Percentiles rank a stretch among this genome's conserved stretches.
These are phyloP conservation scores for Thinopyrum obtusiflorum DNA, from an alignment of 202 grass and related monocot species.

Conservation along the genomic window DNA sequence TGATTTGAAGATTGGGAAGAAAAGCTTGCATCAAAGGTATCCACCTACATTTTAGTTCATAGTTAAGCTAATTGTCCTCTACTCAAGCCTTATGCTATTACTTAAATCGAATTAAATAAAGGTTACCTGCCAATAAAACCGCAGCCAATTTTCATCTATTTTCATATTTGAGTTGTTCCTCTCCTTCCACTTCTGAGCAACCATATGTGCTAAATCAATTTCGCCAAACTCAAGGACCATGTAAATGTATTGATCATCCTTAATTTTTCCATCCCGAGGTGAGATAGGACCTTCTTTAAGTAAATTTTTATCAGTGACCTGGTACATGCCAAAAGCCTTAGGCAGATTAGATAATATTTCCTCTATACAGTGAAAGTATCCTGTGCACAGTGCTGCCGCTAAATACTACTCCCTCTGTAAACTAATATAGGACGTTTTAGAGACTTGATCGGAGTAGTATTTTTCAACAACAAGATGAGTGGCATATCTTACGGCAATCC, in stretches of 20 bases:
- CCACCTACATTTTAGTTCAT: slow-evolving; percentile 19
- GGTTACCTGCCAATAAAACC: slow-evolving; percentile 96
- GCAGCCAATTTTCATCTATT: slow-evolving; percentile 94
- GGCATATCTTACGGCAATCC: slow-evolving; percentile 1
- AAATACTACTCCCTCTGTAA: not conserved
- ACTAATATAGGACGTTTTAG: too few species aligned
- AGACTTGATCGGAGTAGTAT: too few species aligned
- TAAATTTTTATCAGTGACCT: slow-evolving; percentile 91
- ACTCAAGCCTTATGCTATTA: slow-evolving; percentile 22
- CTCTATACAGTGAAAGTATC: not conserved
- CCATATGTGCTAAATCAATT: slow-evolving; percentile 96
- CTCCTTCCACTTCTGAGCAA: slow-evolving; percentile 82
- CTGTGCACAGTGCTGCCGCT: not conserved
- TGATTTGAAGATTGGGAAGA: not conserved
- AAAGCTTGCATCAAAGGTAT: slow-evolving; percentile 14
- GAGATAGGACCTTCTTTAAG: slow-evolving; percentile 49
- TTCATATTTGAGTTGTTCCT: slow-evolving; percentile 39
- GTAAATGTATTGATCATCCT: slow-evolving; percentile 84
- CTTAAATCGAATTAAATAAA: slow-evolving; percentile 17
- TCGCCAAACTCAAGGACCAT: slow-evolving; percentile 98
- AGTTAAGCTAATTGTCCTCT: slow-evolving; percentile 6
- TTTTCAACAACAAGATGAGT: not conserved
- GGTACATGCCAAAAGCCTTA: slow-evolving; percentile 47
- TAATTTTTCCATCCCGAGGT: slow-evolving; percentile 69
- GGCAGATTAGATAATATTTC: slow-evolving; percentile 21